Conservation (phyloP, 345 rosid genomes). For the Citrus australasica region DNA sequence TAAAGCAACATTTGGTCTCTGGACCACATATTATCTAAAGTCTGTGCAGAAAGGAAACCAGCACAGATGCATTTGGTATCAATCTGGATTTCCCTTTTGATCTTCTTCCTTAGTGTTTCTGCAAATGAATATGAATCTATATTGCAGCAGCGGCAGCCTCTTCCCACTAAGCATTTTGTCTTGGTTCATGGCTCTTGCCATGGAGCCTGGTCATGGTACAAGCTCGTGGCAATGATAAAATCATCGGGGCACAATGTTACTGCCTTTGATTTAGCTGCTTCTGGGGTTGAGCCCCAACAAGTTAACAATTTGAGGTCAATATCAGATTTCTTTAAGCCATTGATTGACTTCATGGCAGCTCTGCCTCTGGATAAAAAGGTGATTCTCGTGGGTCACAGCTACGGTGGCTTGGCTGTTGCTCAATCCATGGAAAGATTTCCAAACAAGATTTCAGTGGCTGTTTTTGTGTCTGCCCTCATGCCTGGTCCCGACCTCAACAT, state of each 20-base stretch:
- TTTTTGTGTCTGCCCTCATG: constrained; percentile 33
- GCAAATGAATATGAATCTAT: not conserved
- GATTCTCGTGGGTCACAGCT: constrained; percentile 43
- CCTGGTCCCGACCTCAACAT: constrained; percentile 38
- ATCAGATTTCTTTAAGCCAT: constrained; percentile 28
- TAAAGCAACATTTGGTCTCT: not conserved
- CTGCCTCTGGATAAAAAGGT: constrained; percentile 23
- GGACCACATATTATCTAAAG: not conserved
- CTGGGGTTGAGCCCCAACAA: constrained; percentile 29
- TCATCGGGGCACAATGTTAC: constrained; percentile 31
- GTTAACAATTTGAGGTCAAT: constrained; percentile 17
- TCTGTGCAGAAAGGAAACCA: not conserved
- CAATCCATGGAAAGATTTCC: constrained; percentile 38
- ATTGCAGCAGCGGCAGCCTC: not conserved
- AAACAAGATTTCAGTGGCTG: constrained; percentile 22
- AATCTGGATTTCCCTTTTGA: not conserved
- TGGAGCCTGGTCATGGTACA: constrained; percentile 49
- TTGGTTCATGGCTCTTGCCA: constrained; percentile 39
- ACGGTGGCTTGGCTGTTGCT: constrained; percentile 35
- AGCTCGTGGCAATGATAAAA: constrained; percentile 21
- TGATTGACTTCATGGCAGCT: constrained; percentile 29
- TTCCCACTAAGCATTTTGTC: constrained; percentile 28
- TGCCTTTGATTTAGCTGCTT: constrained; percentile 36
- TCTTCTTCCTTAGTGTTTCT: constrained; percentile 12
- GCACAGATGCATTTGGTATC: not conserved